Conservation (phyloP, 768 basidiomycete species). For the Leucocoprinus sp. region DNA sequence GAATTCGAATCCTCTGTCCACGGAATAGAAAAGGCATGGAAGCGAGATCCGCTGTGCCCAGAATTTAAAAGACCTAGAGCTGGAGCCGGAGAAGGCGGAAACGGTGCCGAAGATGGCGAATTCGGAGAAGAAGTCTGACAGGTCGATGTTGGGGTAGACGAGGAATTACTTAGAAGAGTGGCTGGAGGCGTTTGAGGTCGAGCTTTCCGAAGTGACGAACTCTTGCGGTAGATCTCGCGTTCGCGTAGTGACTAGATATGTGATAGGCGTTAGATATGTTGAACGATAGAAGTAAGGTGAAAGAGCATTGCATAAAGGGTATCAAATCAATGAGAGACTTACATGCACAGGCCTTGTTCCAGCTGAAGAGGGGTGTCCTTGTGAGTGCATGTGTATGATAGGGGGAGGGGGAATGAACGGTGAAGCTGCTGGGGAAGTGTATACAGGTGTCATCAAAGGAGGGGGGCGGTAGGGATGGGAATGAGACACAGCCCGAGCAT, state of each 20-base stretch:
- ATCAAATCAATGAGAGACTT: conserved; percentile 12
- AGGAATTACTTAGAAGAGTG: not conserved
- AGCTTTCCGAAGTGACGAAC: not conserved
- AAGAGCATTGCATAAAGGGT: conserved; percentile 3
- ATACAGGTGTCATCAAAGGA: conserved; percentile 8
- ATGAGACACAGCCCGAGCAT: conserved; percentile 6
- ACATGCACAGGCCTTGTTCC: conserved; percentile 18
- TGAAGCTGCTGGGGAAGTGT: conserved; percentile 14
- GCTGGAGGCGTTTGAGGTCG: conserved; percentile 9
- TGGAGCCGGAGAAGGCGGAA: conserved; percentile 4
- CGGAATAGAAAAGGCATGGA: not conserved
- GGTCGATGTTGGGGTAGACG: conserved; percentile 8
- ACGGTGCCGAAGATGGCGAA: conserved; percentile 3
- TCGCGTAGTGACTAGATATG: conserved; percentile 8
- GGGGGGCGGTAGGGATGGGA: conserved; percentile 8
- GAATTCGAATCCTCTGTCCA: conserved; percentile 2
- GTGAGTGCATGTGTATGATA: conserved; percentile 18
- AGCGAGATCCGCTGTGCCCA: conserved; percentile 8
- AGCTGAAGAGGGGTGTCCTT: conserved; percentile 16
- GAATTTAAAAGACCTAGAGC: not conserved
- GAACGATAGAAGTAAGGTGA: conserved; percentile 5
- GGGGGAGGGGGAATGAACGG: conserved; percentile 19
- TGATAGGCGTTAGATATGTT: conserved; percentile 7
- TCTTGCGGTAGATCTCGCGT: conserved; percentile 3
- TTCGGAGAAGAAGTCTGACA: conserved; percentile 1